Conservation (phyloP, 2,329 filamentous ascomycete species). For the Lecanicillium sp. region DNA sequence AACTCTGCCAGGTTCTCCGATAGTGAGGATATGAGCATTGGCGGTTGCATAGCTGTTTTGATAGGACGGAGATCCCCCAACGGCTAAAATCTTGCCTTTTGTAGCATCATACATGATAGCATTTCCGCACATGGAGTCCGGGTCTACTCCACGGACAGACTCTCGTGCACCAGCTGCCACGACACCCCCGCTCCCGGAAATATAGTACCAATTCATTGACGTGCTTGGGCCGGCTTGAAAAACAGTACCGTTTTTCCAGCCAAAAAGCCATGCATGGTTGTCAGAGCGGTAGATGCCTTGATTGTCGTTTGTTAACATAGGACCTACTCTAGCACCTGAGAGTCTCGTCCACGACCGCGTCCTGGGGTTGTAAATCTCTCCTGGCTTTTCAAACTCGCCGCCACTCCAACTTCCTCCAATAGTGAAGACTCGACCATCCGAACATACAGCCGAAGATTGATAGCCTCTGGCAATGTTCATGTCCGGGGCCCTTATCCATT, state of each 20-base stretch:
- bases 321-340: conserved; percentile 31
- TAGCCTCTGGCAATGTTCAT: conserved; percentile 44
- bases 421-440: conserved; percentile 46
- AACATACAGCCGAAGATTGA: conserved; percentile 39
- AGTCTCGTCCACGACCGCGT: conserved; percentile 38
- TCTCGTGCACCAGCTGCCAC: conserved; percentile 27
- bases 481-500: conserved; percentile 29
- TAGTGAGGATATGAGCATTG: conserved; percentile 40
- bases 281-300: conserved; percentile 40
- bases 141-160: conserved; percentile 23
- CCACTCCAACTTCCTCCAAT: conserved; percentile 49
- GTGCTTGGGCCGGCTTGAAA: conserved; percentile 48
- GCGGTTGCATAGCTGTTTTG: conserved; percentile 29
- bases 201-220: conserved; percentile 49
- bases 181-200: conserved; percentile 30
- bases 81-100: conserved; percentile 45
- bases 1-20: conserved; percentile 21
- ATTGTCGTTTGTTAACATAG: conserved; percentile 41
- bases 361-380: conserved; percentile 42
- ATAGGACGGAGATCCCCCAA: conserved; percentile 41
- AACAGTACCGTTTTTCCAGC: conserved; percentile 36
- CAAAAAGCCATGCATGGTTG: conserved; percentile 25
- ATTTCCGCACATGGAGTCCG: conserved; percentile 45
- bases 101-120: conserved; percentile 52
- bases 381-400: conserved; percentile 40